Conservation (phyloP, 2,329 filamentous ascomycete species). For the Talaromyces sp. region DNA sequence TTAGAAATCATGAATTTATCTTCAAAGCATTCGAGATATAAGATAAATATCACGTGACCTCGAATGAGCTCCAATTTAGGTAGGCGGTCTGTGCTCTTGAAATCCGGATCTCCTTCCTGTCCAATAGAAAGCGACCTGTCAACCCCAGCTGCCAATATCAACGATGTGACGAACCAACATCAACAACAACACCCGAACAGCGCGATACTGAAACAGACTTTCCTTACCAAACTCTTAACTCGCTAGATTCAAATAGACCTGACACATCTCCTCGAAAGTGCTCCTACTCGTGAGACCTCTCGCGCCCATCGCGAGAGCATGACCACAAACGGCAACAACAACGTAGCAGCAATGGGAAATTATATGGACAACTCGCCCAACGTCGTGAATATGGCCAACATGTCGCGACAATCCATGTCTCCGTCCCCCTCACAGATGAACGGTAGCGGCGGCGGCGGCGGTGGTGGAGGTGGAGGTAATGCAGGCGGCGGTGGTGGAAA, state of each 20-base stretch:
- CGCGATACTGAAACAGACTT: background rate
- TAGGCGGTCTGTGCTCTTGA: background rate
- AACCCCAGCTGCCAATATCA: background rate
- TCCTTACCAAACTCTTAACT: background rate
- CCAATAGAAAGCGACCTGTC: constrained; percentile 8
- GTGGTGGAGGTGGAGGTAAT: constrained; percentile 30
- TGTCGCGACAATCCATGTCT: constrained; percentile 37
- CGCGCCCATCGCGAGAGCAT: constrained; percentile 30
- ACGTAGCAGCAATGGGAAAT: constrained; percentile 30
- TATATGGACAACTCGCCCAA: constrained; percentile 35
- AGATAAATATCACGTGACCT: background rate
- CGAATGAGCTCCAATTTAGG: background rate
- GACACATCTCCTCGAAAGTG: constrained; percentile 5
- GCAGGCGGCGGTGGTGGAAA: constrained; percentile 26
- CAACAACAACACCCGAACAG: background rate
- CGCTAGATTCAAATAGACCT: background rate
- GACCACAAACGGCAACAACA: constrained; percentile 24
- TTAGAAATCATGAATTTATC: too few relatives aligned
- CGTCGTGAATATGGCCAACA: constrained; percentile 33
- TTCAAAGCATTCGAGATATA: background rate
- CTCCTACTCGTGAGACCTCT: constrained; percentile 22
- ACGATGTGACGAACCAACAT: background rate
- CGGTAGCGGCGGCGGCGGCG: background rate
- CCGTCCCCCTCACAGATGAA: constrained; percentile 32
- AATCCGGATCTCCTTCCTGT: background rate